Conservation (phyloP, 2,329 filamentous ascomycete species). For the Fusarium xyrophilum region DNA sequence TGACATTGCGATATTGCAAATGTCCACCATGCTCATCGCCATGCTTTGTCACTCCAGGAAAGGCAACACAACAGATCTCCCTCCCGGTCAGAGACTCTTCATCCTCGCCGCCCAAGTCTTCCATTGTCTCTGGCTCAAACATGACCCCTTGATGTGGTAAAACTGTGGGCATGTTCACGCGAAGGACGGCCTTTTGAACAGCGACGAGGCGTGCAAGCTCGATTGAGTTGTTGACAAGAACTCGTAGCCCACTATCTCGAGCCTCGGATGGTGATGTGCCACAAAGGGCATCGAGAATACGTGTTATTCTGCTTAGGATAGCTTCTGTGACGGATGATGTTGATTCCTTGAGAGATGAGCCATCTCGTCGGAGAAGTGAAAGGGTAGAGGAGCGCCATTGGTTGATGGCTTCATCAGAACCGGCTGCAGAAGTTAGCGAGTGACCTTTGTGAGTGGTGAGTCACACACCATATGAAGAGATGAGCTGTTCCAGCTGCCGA, state of each 20-base stretch:
- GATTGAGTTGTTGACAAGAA: conserved; percentile 60
- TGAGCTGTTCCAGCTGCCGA: conserved; percentile 53
- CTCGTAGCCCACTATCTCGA: conserved; percentile 61
- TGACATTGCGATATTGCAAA: conserved; percentile 66
- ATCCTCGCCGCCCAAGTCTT: conserved; percentile 69
- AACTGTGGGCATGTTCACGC: conserved; percentile 61
- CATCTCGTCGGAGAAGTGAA: conserved; percentile 63
- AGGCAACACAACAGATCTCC: conserved; percentile 67
- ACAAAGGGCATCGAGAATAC: conserved; percentile 59
- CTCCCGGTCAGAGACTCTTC: conserved; percentile 60
- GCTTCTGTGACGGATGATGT: conserved; percentile 53
- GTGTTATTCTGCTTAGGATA: conserved; percentile 56
- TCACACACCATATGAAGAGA: conserved; percentile 39
- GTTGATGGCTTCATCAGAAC: conserved; percentile 62
- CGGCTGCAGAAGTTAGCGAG: conserved; percentile 40
- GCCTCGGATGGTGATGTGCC: conserved; percentile 48
- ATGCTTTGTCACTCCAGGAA: conserved; percentile 68
- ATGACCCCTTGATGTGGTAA: conserved; percentile 59
- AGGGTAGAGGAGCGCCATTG: conserved; percentile 73
- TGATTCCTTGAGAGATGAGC: conserved; percentile 53
- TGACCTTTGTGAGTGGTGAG: not conserved
- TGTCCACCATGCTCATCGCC: conserved; percentile 70
- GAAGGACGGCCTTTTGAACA: conserved; percentile 65
- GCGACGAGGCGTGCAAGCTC: conserved; percentile 63
- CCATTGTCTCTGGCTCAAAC: conserved; percentile 68